These are phyloP conservation scores for Calonectria ilicicola DNA, from an alignment of 2,329 filamentous ascomycete genomes.

Conservation along the genomic window DNA sequence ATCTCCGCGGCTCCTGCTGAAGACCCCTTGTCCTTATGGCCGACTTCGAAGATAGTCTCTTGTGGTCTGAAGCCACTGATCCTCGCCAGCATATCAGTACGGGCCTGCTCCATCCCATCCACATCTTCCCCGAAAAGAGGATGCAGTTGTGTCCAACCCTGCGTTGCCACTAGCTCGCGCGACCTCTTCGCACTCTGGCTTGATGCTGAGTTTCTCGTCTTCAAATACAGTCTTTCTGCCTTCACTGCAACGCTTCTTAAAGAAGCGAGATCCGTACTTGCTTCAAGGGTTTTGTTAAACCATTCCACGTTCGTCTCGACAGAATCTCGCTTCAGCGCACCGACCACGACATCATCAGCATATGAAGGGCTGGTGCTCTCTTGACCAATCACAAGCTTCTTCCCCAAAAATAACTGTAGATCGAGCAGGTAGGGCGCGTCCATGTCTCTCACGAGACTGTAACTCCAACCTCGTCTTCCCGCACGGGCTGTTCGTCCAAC, in stretches of 20 bases:
- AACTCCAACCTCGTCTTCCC: slow-evolving; percentile 92
- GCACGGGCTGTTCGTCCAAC: slow-evolving; percentile 97
- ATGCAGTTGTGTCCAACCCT: slow-evolving; percentile 81
- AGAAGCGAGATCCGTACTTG: slow-evolving; percentile 78
- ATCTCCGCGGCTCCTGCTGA: slow-evolving; percentile 77
- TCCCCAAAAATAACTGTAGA: slow-evolving; percentile 93
- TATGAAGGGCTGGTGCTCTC: slow-evolving; percentile 74
- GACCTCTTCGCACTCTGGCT: slow-evolving; percentile 89
- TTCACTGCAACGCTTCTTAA: slow-evolving; percentile 83
- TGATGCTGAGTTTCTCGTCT: slow-evolving; percentile 90
- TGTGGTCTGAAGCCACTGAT: slow-evolving; percentile 90
- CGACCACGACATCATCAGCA: slow-evolving; percentile 86
- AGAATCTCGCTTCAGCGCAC: slow-evolving; percentile 77
- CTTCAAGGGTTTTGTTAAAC: slow-evolving; percentile 81
- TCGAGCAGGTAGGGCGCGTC: slow-evolving; percentile 95
- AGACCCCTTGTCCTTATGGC: slow-evolving; percentile 73
- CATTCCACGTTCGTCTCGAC: slow-evolving; percentile 85
- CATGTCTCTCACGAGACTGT: slow-evolving; percentile 88
- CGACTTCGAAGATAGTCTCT: slow-evolving; percentile 97
- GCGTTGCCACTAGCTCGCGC: slow-evolving; percentile 78
- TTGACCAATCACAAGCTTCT: slow-evolving; percentile 81
- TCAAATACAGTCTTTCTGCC: slow-evolving; percentile 92
- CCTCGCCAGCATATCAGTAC: slow-evolving; percentile 87
- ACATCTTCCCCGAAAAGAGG: slow-evolving; percentile 81
- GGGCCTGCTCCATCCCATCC: slow-evolving; percentile 74